Evolutionary conservation across 2,329 filamentous ascomycete genomes (phyloP).

Genomic region (Cladosporium sp.): DNA sequence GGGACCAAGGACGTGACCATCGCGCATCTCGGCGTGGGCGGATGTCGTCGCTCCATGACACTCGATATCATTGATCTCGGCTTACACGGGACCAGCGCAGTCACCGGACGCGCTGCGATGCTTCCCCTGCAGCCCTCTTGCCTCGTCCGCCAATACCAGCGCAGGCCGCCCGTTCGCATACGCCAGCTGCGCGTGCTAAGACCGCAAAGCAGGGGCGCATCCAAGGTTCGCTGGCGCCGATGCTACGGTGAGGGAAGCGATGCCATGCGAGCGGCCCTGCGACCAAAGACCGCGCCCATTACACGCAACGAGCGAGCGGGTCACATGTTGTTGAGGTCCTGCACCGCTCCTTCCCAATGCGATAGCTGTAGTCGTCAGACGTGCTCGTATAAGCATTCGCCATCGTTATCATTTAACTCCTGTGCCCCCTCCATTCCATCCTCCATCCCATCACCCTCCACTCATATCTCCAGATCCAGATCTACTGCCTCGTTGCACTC

Average conservation of each 20-base stretch:
- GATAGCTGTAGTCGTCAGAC: neutral
- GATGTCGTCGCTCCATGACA: conserved; percentile 9
- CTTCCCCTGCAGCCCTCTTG: neutral
- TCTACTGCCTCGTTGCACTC: neutral
- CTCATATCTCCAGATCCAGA: too few species aligned
- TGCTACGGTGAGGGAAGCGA: conserved; percentile 7
- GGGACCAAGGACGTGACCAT: neutral
- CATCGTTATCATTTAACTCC: neutral
- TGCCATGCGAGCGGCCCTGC: neutral
- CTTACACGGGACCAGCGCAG: neutral
- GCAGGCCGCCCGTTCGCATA: neutral
- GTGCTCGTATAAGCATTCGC: neutral
- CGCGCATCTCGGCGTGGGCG: neutral
- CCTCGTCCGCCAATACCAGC: neutral
- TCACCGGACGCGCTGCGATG: neutral
- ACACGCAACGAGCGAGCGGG: neutral
- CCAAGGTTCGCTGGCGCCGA: neutral
- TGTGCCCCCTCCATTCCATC: neutral
- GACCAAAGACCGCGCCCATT: neutral
- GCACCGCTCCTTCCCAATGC: conserved; percentile 2
- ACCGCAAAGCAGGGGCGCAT: conserved; percentile 8
- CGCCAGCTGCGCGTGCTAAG: conserved; percentile 1
- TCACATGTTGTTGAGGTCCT: neutral
- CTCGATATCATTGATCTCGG: conserved; percentile 8
- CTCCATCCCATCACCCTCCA: too few species aligned